Percentiles rank a stretch among this genome's conserved stretches.
Conservation (phyloP, 495 filamentous ascomycete species). For the Hypoxylon lenormandii region DNA sequence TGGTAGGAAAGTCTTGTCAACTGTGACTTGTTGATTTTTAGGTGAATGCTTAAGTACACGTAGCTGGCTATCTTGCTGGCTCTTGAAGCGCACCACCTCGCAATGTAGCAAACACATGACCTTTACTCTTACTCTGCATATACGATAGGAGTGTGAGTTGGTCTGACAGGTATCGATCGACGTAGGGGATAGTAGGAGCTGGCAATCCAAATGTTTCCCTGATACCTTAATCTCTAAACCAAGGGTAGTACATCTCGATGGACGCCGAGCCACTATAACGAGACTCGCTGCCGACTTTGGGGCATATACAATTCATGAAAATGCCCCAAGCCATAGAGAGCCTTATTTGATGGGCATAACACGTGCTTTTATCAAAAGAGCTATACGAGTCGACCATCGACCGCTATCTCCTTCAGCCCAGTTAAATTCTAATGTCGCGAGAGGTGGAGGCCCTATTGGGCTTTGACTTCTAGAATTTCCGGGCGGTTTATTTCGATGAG, state of each 20-base stretch:
- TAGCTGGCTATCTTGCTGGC: not conserved
- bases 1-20: not conserved
- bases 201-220: too few species aligned
- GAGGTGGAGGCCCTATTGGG: not conserved
- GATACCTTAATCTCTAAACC: too few species aligned
- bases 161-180: too few species aligned
- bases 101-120: not conserved
- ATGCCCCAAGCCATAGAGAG: too few species aligned
- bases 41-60: conserved; percentile 16
- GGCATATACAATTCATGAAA: too few species aligned
- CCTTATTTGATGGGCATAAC: too few species aligned
- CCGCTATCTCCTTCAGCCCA: not conserved
- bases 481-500: not conserved
- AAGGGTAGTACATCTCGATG: too few species aligned
- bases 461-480: not conserved
- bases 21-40: conserved; percentile 3
- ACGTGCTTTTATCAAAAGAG: not conserved
- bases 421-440: not conserved
- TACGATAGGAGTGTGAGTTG: not conserved
- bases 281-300: too few species aligned
- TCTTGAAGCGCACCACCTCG: conserved; percentile 2
- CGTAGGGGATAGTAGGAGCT: too few species aligned
- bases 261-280: too few species aligned
- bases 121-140: not conserved
- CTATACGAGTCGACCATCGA: not conserved